A percentile compares a stretch with the other conserved stretches of the same genome.
These are phyloP conservation scores for Lipomyces starkeyi DNA, from an alignment of 805 yeast genomes.

Conservation along the genomic window DNA sequence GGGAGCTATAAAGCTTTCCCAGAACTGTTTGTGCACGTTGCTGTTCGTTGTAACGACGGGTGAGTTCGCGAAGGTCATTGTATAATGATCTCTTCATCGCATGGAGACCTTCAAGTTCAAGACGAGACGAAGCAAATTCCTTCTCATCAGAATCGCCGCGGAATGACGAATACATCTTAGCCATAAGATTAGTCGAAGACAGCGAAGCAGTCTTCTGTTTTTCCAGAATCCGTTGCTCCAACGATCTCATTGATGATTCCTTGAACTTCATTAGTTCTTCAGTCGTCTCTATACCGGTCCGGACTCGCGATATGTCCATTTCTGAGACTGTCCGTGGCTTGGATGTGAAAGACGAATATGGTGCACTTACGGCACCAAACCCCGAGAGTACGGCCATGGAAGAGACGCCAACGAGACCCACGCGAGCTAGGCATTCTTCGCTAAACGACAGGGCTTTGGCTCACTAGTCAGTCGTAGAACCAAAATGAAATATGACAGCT, in stretches of 20 bases:
- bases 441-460: conserved; percentile 25
- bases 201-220: conserved; percentile 22
- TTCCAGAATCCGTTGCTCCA: conserved; percentile 41
- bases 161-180: conserved; percentile 41
- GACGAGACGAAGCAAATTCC: conserved; percentile 30
- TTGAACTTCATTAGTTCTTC: conserved; percentile 42
- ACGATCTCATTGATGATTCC: conserved; percentile 39
- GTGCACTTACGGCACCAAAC: conserved; percentile 51
- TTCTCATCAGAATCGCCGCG: conserved; percentile 37
- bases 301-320: conserved; percentile 44
- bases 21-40: conserved; percentile 41
- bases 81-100: conserved; percentile 45
- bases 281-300: conserved; percentile 44
- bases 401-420: conserved; percentile 51
- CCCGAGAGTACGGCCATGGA: conserved; percentile 52
- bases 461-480: conserved; percentile 1
- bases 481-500: conserved; percentile 10
- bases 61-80: conserved; percentile 43
- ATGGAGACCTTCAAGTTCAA: conserved; percentile 47
- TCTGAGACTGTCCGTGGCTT: conserved; percentile 41
- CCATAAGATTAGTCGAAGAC: conserved; percentile 43
- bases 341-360: conserved; percentile 47
- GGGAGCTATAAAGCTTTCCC: conserved; percentile 43
- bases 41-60: conserved; percentile 42
- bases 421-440: conserved; percentile 44